Evolutionary conservation across 2,329 filamentous ascomycete genomes (phyloP).

Genomic region (Aspergillus thermomutatus): DNA sequence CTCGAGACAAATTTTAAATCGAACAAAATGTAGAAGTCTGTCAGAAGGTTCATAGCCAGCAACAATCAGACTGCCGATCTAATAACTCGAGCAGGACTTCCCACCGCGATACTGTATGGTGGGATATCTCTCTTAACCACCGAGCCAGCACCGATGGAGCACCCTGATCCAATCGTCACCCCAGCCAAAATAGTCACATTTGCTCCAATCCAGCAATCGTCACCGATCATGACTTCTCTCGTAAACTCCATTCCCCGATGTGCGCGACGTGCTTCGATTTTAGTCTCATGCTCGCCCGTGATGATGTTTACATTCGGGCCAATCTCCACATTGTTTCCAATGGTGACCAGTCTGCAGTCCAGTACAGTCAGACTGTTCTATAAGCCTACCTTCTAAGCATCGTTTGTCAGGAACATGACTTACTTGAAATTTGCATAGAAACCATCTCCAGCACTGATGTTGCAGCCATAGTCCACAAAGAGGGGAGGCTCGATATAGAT

Average conservation of each 20-base stretch:
- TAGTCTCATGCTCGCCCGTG: conserved; percentile 49
- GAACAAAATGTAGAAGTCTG: background rate
- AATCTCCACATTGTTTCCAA: conserved; percentile 50
- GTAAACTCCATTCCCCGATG: conserved; percentile 53
- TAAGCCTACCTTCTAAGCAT: conserved; percentile 30
- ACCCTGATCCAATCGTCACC: conserved; percentile 70
- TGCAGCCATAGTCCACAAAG: background rate
- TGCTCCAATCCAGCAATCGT: conserved; percentile 77
- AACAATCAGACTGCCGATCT: conserved; percentile 1
- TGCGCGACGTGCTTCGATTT: conserved; percentile 38
- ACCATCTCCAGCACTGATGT: conserved; percentile 6
- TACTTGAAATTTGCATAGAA: conserved; percentile 21
- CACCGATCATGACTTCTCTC: conserved; percentile 67
- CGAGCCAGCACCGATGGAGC: conserved; percentile 71
- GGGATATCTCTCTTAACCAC: conserved; percentile 60
- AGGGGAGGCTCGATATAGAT: background rate
- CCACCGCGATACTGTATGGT: conserved; percentile 32
- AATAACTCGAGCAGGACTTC: conserved; percentile 34
- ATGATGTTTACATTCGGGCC: conserved; percentile 51
- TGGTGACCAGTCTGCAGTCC: conserved; percentile 50
- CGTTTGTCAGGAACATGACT: conserved; percentile 8
- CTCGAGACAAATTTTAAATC: too few relatives aligned
- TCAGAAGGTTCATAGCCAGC: background rate
- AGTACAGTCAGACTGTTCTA: conserved; percentile 50
- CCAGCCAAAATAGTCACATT: conserved; percentile 69